These are phyloP conservation scores for Pseudogymnoascus sp. DNA, from an alignment of 2,329 filamentous ascomycete species.

Conservation along the genomic window DNA sequence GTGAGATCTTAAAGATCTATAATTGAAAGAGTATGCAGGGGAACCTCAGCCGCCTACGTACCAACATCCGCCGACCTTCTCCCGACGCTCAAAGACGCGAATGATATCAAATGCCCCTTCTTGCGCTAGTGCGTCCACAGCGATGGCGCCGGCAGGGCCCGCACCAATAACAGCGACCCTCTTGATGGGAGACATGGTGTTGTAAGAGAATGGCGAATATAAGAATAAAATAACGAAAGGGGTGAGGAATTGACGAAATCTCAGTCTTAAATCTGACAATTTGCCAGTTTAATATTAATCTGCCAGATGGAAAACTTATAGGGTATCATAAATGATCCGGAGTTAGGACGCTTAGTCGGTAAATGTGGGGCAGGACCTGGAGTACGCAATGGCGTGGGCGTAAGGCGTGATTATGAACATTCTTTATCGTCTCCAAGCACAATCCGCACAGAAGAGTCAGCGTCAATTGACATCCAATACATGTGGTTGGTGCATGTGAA, in stretches of 20 bases:
- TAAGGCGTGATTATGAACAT: not conserved
- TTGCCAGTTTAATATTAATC: not conserved
- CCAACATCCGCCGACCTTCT: slow-evolving; percentile 55
- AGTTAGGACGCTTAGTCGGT: not conserved
- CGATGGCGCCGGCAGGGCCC: slow-evolving; percentile 53
- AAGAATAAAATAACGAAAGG: not conserved
- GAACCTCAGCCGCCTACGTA: slow-evolving; percentile 23
- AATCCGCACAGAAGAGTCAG: not conserved
- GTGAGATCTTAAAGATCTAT: not conserved
- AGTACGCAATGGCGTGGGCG: not conserved
- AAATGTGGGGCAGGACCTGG: not conserved
- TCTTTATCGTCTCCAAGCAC: not conserved
- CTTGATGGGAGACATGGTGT: slow-evolving; percentile 20
- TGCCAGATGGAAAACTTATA: not conserved
- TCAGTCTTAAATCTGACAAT: not conserved
- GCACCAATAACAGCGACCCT: slow-evolving; percentile 54
- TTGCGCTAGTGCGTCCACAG: slow-evolving; percentile 51
- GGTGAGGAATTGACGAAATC: not conserved
- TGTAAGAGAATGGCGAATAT: too few relatives aligned
- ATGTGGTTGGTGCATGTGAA: not conserved
- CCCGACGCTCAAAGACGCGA: slow-evolving; percentile 55
- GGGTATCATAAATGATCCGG: not conserved
- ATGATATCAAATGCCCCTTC: slow-evolving; percentile 53
- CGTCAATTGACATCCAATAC: not conserved
- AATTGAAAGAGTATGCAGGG: not conserved